phyloP scores from a whole-genome alignment of 805 yeast species.

The Suhomyces emberorum region DNA sequence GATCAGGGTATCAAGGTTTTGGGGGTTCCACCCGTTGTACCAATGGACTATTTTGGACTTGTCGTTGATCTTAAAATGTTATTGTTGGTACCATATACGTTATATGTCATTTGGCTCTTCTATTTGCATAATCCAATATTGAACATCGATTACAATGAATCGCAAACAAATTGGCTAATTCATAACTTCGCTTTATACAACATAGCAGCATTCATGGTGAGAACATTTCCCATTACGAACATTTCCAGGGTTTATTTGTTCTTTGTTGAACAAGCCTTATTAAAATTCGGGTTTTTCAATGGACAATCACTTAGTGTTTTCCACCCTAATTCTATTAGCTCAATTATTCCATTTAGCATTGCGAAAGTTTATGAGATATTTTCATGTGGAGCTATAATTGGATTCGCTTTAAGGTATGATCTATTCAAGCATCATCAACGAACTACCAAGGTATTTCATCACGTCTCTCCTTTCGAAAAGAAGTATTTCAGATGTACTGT shows the following conservation, averaged over 20 bases:
- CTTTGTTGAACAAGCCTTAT: too few species aligned
- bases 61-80: constrained; percentile 20
- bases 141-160: constrained; percentile 4
- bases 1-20: constrained; percentile 13
- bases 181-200: constrained; percentile 42
- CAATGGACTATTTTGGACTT: constrained; percentile 18
- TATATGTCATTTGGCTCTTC: constrained; percentile 13
- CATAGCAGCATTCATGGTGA: constrained; percentile 44
- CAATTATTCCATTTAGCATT: too few species aligned
- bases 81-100: constrained; percentile 13
- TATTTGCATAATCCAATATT: constrained; percentile 13
- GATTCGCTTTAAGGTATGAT: constrained; percentile 58
- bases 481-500: constrained; percentile 47
- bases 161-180: constrained; percentile 42
- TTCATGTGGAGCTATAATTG: too few species aligned
- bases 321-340: too few species aligned
- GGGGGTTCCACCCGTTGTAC: constrained; percentile 7
- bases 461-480: constrained; percentile 32
- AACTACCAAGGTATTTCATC: constrained; percentile 32
- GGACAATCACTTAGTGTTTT: too few species aligned
- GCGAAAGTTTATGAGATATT: too few species aligned
- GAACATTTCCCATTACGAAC: too few species aligned
- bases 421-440: constrained; percentile 26
- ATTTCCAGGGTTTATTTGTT: too few species aligned
- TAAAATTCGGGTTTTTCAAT: too few species aligned